Evolutionary conservation across 225 moss, liverwort and hornwort species (phyloP), one percentile per base, ranked within the genome.

Genomic region (Bryum argenteum): DNA sequence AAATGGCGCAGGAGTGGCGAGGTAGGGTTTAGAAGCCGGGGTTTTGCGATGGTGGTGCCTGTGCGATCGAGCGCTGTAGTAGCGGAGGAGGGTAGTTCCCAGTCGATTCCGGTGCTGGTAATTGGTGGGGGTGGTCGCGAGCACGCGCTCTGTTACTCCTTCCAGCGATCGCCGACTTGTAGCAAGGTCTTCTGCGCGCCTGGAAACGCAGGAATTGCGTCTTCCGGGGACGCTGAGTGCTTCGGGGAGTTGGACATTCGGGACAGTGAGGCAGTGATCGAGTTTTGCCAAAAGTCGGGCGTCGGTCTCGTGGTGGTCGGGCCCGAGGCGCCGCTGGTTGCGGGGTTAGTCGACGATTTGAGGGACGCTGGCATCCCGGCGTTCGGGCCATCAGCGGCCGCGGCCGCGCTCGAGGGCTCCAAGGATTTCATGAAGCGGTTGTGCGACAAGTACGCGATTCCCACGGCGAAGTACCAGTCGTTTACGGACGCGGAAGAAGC

Each of bases 361-460:
- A 60, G 10, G 15, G 82, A 79, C 11, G 80, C 55, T 11, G 87
- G 96, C 5, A 89, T 90, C 26, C 82, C 79, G 12, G 90, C 90
- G 1, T 96, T 93, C 67, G 96, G 91, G 5, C 96, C 96, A 10
- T 90, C 91, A 6, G 78, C 91, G 6, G 85, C 80, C 38, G 93
- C 96, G 5, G 96, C 96, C 18, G 76, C 78, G 9, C 80, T 96
- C 69, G 96, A 96, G 71, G 91, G 96, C 43, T 96, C 93, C 14
- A 96, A 96, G 82, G 82, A 89, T 72, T 96, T 96, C 58, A 96
- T 96, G 95, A 96, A n/a, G 76, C 82, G 82, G 16, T 77, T 96
- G 47, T 96, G 96, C 69, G 91, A 96, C 61, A 93, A 93, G 69
- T 90, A 93, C 15, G 63, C 58, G 6, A 90, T 96, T 54, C 96